phyloP scores from a whole-genome alignment of 495 filamentous ascomycete genomes.

The Glarea lozoyensis region DNA sequence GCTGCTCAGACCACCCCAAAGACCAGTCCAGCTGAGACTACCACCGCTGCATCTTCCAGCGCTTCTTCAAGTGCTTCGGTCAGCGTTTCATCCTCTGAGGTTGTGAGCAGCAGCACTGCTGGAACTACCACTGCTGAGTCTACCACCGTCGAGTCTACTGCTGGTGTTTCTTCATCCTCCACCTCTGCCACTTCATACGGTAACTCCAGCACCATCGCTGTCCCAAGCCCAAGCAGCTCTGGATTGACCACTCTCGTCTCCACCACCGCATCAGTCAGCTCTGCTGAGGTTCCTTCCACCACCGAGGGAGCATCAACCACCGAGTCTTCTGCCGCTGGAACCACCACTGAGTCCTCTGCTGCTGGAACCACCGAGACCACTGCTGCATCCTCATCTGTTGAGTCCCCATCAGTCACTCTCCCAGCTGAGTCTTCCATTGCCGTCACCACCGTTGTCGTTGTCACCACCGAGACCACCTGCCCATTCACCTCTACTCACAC shows the following conservation, averaged over 20 bases:
- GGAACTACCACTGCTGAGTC: conserved; percentile 2
- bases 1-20: neutral
- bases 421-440: conserved; percentile 4
- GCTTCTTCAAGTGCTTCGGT: conserved; percentile 23
- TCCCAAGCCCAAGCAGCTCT: neutral
- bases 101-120: conserved; percentile 31
- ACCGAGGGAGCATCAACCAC: too few relatives aligned
- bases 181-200: neutral
- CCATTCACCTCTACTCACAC: conserved; percentile 31
- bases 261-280: conserved; percentile 2
- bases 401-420: conserved; percentile 13
- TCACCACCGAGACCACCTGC: conserved; percentile 35
- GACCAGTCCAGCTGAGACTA: conserved; percentile 2
- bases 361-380: neutral
- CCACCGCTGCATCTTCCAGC: neutral
- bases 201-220: neutral
- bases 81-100: conserved; percentile 37
- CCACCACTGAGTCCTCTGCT: conserved; percentile 11
- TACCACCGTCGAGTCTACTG: neutral
- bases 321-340: conserved; percentile 11
- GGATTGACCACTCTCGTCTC: conserved; percentile 14
- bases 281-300: too few relatives aligned
- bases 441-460: conserved; percentile 8
- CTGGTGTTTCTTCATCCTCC: neutral
- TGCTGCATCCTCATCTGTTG: neutral